phyloP scores from a whole-genome alignment of 2,329 filamentous ascomycete species.

The Endocalyx cinctus region DNA sequence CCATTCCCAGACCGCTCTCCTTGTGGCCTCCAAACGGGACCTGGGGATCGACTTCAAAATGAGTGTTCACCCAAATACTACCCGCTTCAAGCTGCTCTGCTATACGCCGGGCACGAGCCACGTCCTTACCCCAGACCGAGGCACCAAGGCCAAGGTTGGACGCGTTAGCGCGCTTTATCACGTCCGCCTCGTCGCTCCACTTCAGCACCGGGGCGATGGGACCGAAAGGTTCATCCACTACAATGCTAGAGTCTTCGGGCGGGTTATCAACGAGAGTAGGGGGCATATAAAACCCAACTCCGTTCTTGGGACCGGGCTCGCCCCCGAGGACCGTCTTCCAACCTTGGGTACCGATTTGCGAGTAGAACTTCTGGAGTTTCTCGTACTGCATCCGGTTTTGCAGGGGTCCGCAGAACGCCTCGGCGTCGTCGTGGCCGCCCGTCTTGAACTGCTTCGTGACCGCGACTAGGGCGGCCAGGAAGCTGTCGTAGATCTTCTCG shows the following conservation, averaged over 20 bases:
- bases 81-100: conserved; percentile 46
- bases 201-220: conserved; percentile 43
- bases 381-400: conserved; percentile 61
- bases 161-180: conserved; percentile 42
- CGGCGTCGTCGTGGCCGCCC: conserved; percentile 17
- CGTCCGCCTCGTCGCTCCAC: conserved; percentile 41
- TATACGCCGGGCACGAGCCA: conserved; percentile 42
- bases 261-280: conserved; percentile 60
- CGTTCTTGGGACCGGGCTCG: conserved; percentile 11
- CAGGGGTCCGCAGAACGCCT: conserved; percentile 49
- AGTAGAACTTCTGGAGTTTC: conserved; percentile 47
- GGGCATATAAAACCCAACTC: conserved; percentile 50
- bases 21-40: conserved; percentile 48
- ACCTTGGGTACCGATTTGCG: conserved; percentile 41
- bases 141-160: conserved; percentile 46
- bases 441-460: conserved; percentile 38
- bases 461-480: conserved; percentile 35
- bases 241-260: conserved; percentile 50
- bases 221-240: conserved; percentile 49
- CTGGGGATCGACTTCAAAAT: conserved; percentile 32
- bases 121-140: conserved; percentile 47
- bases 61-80: conserved; percentile 50
- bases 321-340: conserved; percentile 40
- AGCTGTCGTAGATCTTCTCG: conserved; percentile 49
- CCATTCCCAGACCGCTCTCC: conserved; percentile 38